Conservation (phyloP, 768 basidiomycete genomes). For the Tricholoma sp. region DNA sequence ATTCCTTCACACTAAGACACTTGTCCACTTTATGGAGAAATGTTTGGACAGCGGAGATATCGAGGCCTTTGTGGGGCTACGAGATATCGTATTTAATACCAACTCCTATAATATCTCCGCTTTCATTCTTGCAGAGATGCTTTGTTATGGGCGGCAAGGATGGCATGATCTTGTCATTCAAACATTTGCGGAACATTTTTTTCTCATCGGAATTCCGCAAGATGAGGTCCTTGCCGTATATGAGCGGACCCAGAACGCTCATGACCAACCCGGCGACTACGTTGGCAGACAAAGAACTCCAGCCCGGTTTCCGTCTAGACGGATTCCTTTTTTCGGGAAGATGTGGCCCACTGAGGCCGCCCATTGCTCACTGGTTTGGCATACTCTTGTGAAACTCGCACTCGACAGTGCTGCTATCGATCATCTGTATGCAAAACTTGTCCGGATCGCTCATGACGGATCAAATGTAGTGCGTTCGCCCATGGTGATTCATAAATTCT, state of each 20-base stretch:
- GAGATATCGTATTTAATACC: slow-evolving; percentile 22
- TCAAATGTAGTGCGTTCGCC: neutral
- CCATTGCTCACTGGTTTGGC: slow-evolving; percentile 37
- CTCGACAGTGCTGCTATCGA: slow-evolving; percentile 20
- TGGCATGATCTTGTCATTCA: slow-evolving; percentile 30
- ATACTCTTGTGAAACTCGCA: slow-evolving; percentile 25
- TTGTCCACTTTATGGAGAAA: slow-evolving; percentile 29
- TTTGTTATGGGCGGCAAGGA: slow-evolving; percentile 28
- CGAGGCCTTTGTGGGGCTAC: slow-evolving; percentile 27
- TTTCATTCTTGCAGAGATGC: slow-evolving; percentile 39
- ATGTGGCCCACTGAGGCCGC: slow-evolving; percentile 28
- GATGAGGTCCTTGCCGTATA: slow-evolving; percentile 23
- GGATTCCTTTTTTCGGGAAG: slow-evolving; percentile 18
- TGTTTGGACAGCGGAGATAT: slow-evolving; percentile 31
- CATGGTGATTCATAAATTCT: slow-evolving; percentile 9
- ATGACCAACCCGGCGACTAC: slow-evolving; percentile 4
- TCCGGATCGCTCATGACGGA: slow-evolving; percentile 19
- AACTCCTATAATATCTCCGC: slow-evolving; percentile 15
- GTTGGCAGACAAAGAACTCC: slow-evolving; percentile 2
- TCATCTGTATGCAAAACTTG: slow-evolving; percentile 39
- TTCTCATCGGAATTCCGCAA: slow-evolving; percentile 47
- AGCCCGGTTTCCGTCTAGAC: slow-evolving; percentile 6
- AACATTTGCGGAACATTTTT: slow-evolving; percentile 49
- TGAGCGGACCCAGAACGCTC: slow-evolving; percentile 6
- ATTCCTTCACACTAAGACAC: slow-evolving; percentile 20